Evolutionary conservation across 805 yeast genomes (phyloP), one percentile per base, ranked within the genome.

Genomic region (Candida sanyiensis): DNA sequence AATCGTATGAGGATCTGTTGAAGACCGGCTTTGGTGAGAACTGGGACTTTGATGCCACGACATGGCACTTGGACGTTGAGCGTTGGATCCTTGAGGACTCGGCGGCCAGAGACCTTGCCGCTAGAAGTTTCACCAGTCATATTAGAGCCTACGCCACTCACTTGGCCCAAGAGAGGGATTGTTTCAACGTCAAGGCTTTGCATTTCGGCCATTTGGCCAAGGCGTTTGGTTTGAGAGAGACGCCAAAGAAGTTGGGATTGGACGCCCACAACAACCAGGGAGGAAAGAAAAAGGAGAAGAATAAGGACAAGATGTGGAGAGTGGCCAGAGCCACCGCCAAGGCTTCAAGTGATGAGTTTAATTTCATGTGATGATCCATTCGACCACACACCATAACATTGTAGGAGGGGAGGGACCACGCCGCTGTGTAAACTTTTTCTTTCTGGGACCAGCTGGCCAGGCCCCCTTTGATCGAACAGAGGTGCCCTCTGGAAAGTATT

Each of bases 181-280:
- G 72, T 46, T 93, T 93, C 69, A 88, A 86, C 55, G 80, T 93
- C 23, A 83, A 83, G 50, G 62, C 71, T 24, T 65, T 94, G 43
- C 99, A 93, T 69, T 66, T 94, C 48, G 99, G 99, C 21, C 99
- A 93, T 66, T 66, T 94, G 52, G 97, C 97, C 16, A 93, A 93
- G 59, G 74, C 93, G 47, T 94, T 94, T 61, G 99, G 90, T 3
- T 67, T 93, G 38, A 77, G 99, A 62, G 98, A 93, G 52, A 82
- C 95, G 7, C 99, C 99, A 21, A 87, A 83, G 66, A 76, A 75
- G 50, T 67, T 83, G 55, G 87, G 89, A 23, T 61, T 61, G 28
- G 58, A 64, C 15, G 59, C 60, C 17, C 26, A 32, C 19, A 16
- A 16, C 5, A 31, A 32, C n/a, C 55, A 59, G n/a, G 55, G 56